Evolutionary conservation across 2,329 filamentous ascomycete species (phyloP), one percentile per base, ranked within the genome.

Genomic region (Myriosclerotinia duriaeana): DNA sequence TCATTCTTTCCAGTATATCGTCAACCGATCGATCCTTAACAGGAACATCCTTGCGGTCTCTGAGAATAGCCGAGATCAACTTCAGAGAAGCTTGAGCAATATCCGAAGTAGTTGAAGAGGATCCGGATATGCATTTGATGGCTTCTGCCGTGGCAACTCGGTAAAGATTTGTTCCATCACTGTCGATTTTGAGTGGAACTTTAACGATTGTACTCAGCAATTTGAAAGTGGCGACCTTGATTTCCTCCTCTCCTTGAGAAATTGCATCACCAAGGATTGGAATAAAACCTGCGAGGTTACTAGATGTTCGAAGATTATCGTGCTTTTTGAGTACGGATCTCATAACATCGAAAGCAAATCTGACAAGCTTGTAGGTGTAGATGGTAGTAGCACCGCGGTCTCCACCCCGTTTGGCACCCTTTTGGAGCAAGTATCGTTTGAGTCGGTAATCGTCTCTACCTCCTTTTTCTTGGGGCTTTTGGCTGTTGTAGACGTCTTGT

Each of bases 221-320:
- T 69, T 93, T 88, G 75, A 98, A 89, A 14, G 92, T 88, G 1
- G 94, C 89, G 44, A 96, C 87, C 79, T 96, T 95, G 68, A 99
- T 90, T 76, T 99, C 95, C 74, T 98, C 94, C 74, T 97, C 92
- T 2, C 87, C 88, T 71, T 88, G 88, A 9, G 97, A 83, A 53
- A 98, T 82, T 0, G 92, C 88, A 77, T 99, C 95, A 64, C 94
- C 93, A 44, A 98, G 84, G 67, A 97, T 88, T 0, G 93, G 92
- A 60, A 99, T 80, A 74, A 98, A 97, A 0, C 93, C 94, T 53
- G 87, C 81, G 55, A 99, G 80, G 72, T 97, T 97, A 53, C 84
- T 82, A 0, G 91, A 82, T 1, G 89, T 97, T 70, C 93, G 86
- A 38, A 99, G 82, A 65, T 86, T 86, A 65, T 93, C 90, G 71